A percentile compares a stretch with the other conserved stretches of the same genome.
phyloP scores from a whole-genome alignment of 805 yeast species.

The Peterozyma xylosa region DNA sequence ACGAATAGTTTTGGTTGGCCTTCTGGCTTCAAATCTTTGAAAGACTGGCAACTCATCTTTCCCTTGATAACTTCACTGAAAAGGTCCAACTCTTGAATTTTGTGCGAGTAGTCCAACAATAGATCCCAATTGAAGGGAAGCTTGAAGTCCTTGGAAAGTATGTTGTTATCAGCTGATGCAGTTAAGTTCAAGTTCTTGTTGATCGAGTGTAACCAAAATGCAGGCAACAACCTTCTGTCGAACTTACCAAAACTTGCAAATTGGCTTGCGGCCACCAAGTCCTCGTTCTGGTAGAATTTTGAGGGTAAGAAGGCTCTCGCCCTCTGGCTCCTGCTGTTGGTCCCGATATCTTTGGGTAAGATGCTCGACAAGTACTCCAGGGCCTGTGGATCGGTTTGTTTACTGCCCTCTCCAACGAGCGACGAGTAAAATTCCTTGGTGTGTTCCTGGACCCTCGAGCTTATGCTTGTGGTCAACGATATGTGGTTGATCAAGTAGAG shows the following conservation, averaged over 20 bases:
- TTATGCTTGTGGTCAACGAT: too few relatives aligned
- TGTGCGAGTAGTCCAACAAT: slow-evolving; percentile 3
- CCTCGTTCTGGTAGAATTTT: not conserved
- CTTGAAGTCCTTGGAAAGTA: slow-evolving; percentile 3
- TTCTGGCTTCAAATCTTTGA: slow-evolving; percentile 4
- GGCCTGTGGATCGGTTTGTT: too few relatives aligned
- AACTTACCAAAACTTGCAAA: not conserved
- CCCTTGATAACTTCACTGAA: slow-evolving; percentile 1
- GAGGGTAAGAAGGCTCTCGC: slow-evolving; percentile 2
- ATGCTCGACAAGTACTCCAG: not conserved
- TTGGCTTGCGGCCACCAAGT: not conserved
- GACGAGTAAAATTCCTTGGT: too few relatives aligned
- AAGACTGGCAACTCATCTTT: slow-evolving; percentile 1
- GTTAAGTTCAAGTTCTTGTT: slow-evolving; percentile 2
- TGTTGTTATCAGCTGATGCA: not conserved
- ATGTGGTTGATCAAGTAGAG: too few relatives aligned
- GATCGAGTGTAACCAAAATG: slow-evolving; percentile 6
- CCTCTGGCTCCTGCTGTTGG: slow-evolving; percentile 4
- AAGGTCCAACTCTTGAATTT: slow-evolving; percentile 8
- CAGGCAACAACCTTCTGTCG: slow-evolving; percentile 8
- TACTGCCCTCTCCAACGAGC: too few relatives aligned
- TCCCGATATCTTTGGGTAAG: not conserved
- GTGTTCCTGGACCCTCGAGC: too few relatives aligned
- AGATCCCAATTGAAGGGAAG: slow-evolving; percentile 10
- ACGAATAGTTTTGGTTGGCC: slow-evolving; percentile 1